Base-by-base conservation (phyloP, 768 basidiomycete species). In the Termitomyces heimii region DNA sequence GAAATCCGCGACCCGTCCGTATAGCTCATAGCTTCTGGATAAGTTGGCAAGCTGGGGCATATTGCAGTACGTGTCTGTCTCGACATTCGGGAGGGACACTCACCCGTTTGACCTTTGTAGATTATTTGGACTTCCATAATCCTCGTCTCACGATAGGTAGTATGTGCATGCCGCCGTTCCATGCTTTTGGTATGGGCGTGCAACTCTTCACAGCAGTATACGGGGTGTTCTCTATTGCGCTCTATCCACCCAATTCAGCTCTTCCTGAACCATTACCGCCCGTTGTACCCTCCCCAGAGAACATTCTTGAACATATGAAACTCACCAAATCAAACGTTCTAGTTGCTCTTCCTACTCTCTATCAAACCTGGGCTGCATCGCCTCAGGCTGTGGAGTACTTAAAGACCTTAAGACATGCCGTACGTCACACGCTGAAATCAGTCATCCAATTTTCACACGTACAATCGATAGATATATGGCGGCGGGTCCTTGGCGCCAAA, bases 101-200 rank as follows among this genome's bases (percentile, higher is more conserved):
- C 16, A 20, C n/a, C 9, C 39, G 20, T 20, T 6, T 8, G 9
- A n/a, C 0, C 9, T 40, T 31, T 40, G n/a, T n/a, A 40, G 39
- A 20, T 40, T 20, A 20, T 20, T 4, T 40, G 39, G n/a, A 40
- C 8, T 4, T 40, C 39, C 39, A 40, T 5, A 34, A 49, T 34
- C 48, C 50, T 37, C 50, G 50, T 51, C 26, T 39, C 16, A 51
- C 35, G 5, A 26, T 51, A 12, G 48, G 55, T 40, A 24, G 14
- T 7, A 56, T 56, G 55, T 56, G n/a, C 16, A 13, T 77, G n/a
- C 78, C 78, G 1, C 40, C 75, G 4, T 79, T 79, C 63, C 76
- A 79, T 57, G 64, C 66, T 0, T 58, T 71, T 3, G 76, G 77
- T 2, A 29, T 71, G 8, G 54, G 58, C 9, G 50, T 63, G 0